A percentile compares a stretch with the other conserved stretches of the same genome.
These are phyloP conservation scores for Cordyceps javanica DNA, from an alignment of 2,329 filamentous ascomycete genomes.

Conservation along the genomic window DNA sequence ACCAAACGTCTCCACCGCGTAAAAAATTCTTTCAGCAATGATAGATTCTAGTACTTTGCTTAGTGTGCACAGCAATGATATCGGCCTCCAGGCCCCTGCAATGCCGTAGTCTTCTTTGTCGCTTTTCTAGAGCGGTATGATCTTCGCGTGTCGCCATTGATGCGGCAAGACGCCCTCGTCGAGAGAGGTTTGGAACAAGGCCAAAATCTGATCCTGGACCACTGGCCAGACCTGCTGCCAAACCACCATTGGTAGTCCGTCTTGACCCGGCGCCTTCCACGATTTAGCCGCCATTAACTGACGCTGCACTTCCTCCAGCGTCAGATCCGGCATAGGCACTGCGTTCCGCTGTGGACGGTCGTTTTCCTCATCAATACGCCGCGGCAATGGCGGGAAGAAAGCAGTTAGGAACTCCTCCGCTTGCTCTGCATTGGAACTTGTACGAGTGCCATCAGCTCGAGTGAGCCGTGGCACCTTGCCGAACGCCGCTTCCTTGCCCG, in stretches of 20 bases:
- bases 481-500: constrained; percentile 18
- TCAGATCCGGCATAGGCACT: constrained; percentile 15
- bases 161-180: neutral
- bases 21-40: neutral
- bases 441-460: constrained; percentile 16
- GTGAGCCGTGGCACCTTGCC: constrained; percentile 20
- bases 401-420: constrained; percentile 17
- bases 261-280: constrained; percentile 20
- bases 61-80: neutral
- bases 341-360: constrained; percentile 3
- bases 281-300: constrained; percentile 17
- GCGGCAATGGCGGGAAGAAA: constrained; percentile 17
- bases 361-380: constrained; percentile 15
- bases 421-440: constrained; percentile 14
- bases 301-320: constrained; percentile 18
- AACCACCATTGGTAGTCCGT: constrained; percentile 16
- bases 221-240: constrained; percentile 17
- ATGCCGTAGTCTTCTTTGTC: neutral
- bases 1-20: constrained; percentile 5
- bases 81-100: neutral
- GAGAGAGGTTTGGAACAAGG: constrained; percentile 16
- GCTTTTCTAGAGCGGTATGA: neutral
- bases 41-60: neutral
- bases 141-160: neutral
- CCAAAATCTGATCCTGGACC: constrained; percentile 14